Evolutionary conservation across 305 asterid genomes (phyloP).

Genomic region (Andrographis paniculata): DNA sequence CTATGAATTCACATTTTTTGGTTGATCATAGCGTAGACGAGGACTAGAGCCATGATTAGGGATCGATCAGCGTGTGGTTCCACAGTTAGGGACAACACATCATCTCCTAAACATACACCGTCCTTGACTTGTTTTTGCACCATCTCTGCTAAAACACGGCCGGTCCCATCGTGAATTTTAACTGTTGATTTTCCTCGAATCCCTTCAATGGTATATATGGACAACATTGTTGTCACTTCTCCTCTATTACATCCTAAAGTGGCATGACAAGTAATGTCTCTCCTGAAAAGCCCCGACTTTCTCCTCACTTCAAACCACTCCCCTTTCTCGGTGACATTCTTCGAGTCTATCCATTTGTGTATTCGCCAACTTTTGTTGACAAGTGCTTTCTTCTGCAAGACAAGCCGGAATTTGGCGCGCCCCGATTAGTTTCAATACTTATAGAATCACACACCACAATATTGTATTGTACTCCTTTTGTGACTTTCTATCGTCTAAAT

Average conservation of each 20-base stretch:
- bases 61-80: neutral
- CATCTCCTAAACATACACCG: neutral
- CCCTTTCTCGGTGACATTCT: neutral
- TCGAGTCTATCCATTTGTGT: neutral
- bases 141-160: neutral
- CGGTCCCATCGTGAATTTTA: neutral
- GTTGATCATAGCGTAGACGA: neutral
- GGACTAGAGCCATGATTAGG: neutral
- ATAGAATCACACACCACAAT: too few relatives aligned
- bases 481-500: too few relatives aligned
- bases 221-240: too few relatives aligned
- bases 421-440: too few relatives aligned
- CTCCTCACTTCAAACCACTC: neutral
- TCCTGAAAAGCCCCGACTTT: neutral
- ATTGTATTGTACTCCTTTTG: too few relatives aligned
- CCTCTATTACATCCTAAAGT: too few relatives aligned
- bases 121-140: neutral
- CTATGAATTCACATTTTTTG: neutral
- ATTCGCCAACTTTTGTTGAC: neutral
- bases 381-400: neutral
- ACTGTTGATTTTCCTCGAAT: neutral
- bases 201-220: neutral
- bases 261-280: neutral
- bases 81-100: neutral
- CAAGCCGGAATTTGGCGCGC: neutral